Conservation (phyloP, 1,284 basidiomycete species). For the Phellopilus nigrolimitatus region DNA sequence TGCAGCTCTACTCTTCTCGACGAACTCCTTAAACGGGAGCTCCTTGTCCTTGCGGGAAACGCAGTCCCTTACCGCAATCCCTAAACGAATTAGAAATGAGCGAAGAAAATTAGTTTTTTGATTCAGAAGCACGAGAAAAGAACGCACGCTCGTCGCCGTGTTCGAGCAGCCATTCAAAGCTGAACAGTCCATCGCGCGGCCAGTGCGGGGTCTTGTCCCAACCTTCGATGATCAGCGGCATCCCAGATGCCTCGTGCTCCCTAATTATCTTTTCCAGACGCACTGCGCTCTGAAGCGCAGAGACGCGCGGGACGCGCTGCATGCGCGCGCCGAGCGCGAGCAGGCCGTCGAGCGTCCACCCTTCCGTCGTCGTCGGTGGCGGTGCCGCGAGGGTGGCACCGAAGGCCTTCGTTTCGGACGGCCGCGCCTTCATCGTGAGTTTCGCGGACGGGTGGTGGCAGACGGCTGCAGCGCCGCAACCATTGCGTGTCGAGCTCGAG, state of each 20-base stretch:
- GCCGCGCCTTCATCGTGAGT: neutral
- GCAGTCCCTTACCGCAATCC: conserved; percentile 29
- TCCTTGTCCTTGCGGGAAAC: conserved; percentile 27
- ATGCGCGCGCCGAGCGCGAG: conserved; percentile 37
- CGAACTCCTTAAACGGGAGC: conserved; percentile 27
- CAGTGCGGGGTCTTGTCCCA: conserved; percentile 51
- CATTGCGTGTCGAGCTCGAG: neutral
- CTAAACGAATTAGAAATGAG: no score
- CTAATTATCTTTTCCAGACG: conserved; percentile 31
- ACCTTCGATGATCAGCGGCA: conserved; percentile 57
- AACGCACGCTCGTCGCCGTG: conserved; percentile 27
- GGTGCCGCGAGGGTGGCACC: no score
- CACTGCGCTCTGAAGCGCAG: conserved; percentile 24
- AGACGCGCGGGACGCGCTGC: conserved; percentile 38
- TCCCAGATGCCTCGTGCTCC: conserved; percentile 44
- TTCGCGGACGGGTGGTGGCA: neutral
- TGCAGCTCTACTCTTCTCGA: conserved; percentile 23
- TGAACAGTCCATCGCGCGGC: conserved; percentile 45
- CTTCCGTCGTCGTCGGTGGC: conserved; percentile 38
- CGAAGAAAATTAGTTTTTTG: no score
- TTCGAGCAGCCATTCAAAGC: conserved; percentile 44
- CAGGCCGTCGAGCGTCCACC: conserved; percentile 47
- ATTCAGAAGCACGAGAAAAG: neutral
- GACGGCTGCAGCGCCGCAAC: neutral
- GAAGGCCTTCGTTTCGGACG: no score